Base-by-base conservation (phyloP, 1,284 basidiomycete species). In the Xerocomus minutiporus region DNA sequence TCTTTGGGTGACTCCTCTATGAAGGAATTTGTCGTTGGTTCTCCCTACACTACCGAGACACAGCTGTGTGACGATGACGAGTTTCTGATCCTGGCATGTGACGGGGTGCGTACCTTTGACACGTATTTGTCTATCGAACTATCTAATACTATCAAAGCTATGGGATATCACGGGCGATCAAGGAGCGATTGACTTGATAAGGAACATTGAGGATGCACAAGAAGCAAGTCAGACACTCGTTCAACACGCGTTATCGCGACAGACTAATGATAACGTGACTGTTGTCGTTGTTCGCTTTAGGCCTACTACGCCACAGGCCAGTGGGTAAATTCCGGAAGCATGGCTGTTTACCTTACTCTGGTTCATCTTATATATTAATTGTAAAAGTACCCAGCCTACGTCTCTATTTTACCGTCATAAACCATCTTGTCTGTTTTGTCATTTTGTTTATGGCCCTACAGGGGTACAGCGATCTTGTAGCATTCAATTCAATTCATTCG, bases 21-120 rank as follows among this genome's bases (percentile, higher is more conserved):
- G 96, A 99, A 99, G 72, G 96, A 99, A 65, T 99, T 97, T 67
- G 96, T 99, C 8, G 96, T 99, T 41, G 97, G 97, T 1, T 83
- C 92, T 35, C 97, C 97, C 9, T 99, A 97, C 71, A 99, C 97
- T 13, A 99, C 97, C 15, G 94, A 98, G 71, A 98, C 96, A 6
- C 86, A 88, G 57, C 75, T 99, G 17, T 88, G 84, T 51, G 85
- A 91, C 11, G 87, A 93, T 9, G 97, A 99, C 69, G 92, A 97
- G 67, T 95, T 96, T 72, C 69, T 99, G 52, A 93, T 99, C 58
- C 78, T 99, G 51, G 97, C 97, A 28, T 99, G 97, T 67, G 97
- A 99, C 71, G 97, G 97, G 57, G 95, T 97, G 70, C 64, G 91
- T 82, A 34, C 46, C 26, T 32, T 46, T 38, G 32, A 26, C 28